Conservation (phyloP, 73 alveolate genomes). For the Paramecium octaurelia region DNA sequence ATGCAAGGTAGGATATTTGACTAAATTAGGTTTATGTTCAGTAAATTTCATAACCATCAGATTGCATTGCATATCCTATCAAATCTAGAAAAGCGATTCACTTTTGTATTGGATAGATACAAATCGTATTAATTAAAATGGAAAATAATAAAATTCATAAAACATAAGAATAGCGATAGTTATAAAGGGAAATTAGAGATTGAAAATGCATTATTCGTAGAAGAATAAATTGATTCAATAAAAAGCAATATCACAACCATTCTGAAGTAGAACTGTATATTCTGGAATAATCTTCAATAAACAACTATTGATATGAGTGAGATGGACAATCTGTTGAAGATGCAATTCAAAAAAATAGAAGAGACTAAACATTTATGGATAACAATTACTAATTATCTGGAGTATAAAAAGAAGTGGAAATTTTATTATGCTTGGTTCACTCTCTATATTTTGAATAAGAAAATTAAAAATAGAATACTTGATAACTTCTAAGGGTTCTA, state of each 20-base stretch:
- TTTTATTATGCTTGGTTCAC: conserved; percentile 60
- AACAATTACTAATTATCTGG: conserved; percentile 14
- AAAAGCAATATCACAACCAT: conserved; percentile 35
- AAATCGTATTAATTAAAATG: neutral
- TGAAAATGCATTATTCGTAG: conserved; percentile 51
- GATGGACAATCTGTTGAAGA: neutral
- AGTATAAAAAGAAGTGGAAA: conserved; percentile 59
- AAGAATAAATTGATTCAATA: conserved; percentile 43
- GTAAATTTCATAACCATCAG: conserved; percentile 22
- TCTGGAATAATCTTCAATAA: conserved; percentile 46
- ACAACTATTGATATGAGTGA: conserved; percentile 51
- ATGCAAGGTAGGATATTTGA: neutral
- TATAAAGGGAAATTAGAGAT: conserved; percentile 53
- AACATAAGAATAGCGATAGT: conserved; percentile 9
- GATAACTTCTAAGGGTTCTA: conserved; percentile 42
- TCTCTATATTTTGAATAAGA: conserved; percentile 42
- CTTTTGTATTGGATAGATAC: conserved; percentile 28
- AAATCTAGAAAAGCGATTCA: conserved; percentile 40
- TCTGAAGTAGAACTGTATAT: conserved; percentile 23
- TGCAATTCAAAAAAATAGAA: conserved; percentile 8
- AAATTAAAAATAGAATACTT: conserved; percentile 37
- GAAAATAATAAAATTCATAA: neutral
- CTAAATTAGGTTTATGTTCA: conserved; percentile 25
- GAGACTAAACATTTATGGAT: conserved; percentile 45
- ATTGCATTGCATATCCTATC: conserved; percentile 44